Evolutionary conservation across 352 stramenopile species (phyloP).

Genomic region (Pelagophyceae sp.): DNA sequence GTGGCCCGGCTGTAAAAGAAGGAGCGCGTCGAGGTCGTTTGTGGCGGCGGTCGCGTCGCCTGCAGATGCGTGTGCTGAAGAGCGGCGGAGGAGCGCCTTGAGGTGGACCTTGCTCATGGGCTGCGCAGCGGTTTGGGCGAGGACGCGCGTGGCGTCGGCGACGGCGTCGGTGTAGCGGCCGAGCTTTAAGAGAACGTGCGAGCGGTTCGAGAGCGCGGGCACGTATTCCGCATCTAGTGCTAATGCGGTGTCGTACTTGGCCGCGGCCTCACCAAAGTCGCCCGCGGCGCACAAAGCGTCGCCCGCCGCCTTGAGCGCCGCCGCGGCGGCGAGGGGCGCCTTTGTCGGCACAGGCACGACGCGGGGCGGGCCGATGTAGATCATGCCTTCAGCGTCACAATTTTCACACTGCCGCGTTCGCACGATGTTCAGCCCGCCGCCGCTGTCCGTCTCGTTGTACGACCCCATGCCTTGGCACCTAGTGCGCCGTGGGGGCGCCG

Average conservation of each 20-base stretch:
- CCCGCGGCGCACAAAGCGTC: not conserved
- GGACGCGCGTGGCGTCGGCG: not conserved
- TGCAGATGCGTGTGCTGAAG: not conserved
- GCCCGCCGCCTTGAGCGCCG: not conserved
- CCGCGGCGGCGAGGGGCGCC: not conserved
- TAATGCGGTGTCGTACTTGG: not conserved
- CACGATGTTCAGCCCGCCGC: not conserved
- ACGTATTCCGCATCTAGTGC: not conserved
- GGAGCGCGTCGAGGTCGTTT: not conserved
- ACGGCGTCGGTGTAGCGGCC: not conserved
- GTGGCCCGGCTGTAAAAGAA: not conserved
- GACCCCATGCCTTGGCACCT: not conserved
- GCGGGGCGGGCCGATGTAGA: not conserved
- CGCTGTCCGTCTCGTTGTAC: not conserved
- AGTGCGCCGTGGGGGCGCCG: too few relatives aligned
- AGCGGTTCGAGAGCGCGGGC: not conserved
- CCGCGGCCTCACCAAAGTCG: not conserved
- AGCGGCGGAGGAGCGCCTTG: not conserved
- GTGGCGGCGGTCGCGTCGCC: not conserved
- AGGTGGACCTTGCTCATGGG: not conserved
- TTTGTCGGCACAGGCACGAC: not conserved
- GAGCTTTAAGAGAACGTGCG: not conserved
- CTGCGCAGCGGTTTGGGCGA: too few relatives aligned
- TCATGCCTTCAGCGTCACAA: not conserved
- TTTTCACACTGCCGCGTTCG: not conserved